These are phyloP conservation scores for Limonium bicolor DNA, from an alignment of 148 eudicot genomes.

Conservation along the genomic window DNA sequence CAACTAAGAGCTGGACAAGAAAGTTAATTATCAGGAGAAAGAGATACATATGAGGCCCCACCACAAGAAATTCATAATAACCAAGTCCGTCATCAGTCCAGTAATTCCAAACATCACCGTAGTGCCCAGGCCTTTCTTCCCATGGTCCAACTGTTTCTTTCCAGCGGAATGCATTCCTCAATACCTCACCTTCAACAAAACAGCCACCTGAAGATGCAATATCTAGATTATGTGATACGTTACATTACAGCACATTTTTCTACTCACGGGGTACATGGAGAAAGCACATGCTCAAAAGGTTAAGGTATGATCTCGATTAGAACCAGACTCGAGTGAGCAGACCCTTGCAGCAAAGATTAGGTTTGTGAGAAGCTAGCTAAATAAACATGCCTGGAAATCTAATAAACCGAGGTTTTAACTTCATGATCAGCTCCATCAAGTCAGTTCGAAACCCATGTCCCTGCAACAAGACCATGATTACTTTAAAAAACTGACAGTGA, in stretches of 20 bases:
- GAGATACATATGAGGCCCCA: constrained; percentile 15
- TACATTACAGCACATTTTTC: no score
- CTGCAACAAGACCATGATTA: no score
- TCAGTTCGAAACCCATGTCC: constrained; percentile 92
- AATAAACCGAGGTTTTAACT: constrained; percentile 70
- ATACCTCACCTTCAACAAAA: constrained; percentile 73
- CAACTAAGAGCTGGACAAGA: no score
- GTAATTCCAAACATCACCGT: constrained; percentile 64
- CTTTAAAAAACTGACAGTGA: no score
- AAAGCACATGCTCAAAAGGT: neutral
- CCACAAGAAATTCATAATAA: constrained; percentile 59
- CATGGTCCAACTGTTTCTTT: constrained; percentile 83
- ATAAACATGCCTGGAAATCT: constrained; percentile 96
- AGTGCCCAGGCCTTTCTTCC: constrained; percentile 77
- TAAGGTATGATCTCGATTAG: neutral
- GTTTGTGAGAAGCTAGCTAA: no score
- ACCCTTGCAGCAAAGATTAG: neutral
- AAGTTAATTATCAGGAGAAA: constrained; percentile 25
- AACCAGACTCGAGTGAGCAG: neutral
- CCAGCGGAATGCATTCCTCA: constrained; percentile 78
- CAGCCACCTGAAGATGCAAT: constrained; percentile 96
- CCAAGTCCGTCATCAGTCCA: constrained; percentile 83
- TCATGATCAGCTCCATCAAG: constrained; percentile 59
- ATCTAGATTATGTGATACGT: no score
- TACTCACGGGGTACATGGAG: no score